Base-by-base conservation (phyloP, 805 yeast genomes). In the Yamadazyma paraphyllophila region DNA sequence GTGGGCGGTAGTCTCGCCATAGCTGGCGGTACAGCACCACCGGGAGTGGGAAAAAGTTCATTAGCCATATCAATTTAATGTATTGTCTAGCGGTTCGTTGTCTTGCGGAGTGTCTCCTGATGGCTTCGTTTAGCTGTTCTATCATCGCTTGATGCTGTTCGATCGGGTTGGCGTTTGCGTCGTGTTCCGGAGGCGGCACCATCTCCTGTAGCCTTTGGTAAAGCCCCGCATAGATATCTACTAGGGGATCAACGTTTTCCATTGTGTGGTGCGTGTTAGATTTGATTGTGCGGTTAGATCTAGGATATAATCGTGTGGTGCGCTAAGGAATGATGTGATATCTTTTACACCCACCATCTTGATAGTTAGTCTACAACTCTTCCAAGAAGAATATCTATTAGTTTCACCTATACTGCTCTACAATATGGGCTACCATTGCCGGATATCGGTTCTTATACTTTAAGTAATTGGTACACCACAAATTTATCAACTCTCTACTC, bases 401-500 rank as follows among this genome's bases (percentile, higher is more conserved):
- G 4, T 32, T 3, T 13, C 16, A 13, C 36, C 16, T 12, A 8
- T 32, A 36, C n/a, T 25, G 29, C 2, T 36, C 31, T 7, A 36
- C 40, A 12, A 36, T 36, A 45, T 14, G 20, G 51, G 31, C 40
- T 2, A 36, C 27, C 30, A 25, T 24, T 16, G 31, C 31, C 12
- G 57, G 56, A 14, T 53, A 31, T 10, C 7, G 5, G 2, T 51
- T 55, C 16, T 52, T 50, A 38, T 44, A 52, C 29, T 40, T 48
- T 7, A 39, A 41, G 33, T 47, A 54, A 3, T 49, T 42, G 5
- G 14, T 15, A 4, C 16, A n/a, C 66, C 67, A 62, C 8, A 61
- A 35, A n/a, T 36, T 40, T 10, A 62, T 54, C 16, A 62, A 40
- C n/a, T 43, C 54, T 35, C 44, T 40, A 34, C 68, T 61, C 27